phyloP scores from a whole-genome alignment of 2,329 filamentous ascomycete genomes.

The Talaromyces marneffei region DNA sequence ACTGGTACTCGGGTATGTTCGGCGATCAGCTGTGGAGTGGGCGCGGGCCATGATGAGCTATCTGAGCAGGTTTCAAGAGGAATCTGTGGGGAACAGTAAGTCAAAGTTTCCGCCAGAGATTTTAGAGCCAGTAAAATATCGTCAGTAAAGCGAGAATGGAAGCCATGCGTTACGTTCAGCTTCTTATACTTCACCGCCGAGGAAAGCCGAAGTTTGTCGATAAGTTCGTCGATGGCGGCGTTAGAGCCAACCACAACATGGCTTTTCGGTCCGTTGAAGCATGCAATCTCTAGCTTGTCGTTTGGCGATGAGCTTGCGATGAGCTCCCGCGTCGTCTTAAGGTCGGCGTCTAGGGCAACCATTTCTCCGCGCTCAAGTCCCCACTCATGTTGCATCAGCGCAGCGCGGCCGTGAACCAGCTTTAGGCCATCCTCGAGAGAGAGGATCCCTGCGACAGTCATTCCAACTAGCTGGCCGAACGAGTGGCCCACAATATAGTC shows the following conservation, averaged over 20 bases:
- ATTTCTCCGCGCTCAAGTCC: neutral
- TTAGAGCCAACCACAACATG: neutral
- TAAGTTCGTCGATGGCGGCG: constrained; percentile 10
- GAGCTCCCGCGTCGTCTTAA: neutral
- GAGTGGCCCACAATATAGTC: neutral
- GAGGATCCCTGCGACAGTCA: neutral
- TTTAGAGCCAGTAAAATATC: neutral
- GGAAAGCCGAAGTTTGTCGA: neutral
- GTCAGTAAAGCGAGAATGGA: neutral
- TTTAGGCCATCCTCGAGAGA: neutral
- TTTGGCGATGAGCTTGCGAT: neutral
- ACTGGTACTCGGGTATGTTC: neutral
- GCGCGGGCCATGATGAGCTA: neutral
- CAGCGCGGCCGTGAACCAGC: neutral
- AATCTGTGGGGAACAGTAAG: neutral
- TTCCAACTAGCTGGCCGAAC: neutral
- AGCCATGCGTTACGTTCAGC: neutral
- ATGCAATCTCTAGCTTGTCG: neutral
- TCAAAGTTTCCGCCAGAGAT: neutral
- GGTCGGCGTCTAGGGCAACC: neutral
- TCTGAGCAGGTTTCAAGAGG: neutral
- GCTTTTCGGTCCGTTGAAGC: neutral
- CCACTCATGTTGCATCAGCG: neutral
- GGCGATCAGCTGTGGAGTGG: neutral
- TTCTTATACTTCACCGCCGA: neutral